phyloP scores from a whole-genome alignment of 306 rosid genomes.

The Phaseolus lunatus region DNA sequence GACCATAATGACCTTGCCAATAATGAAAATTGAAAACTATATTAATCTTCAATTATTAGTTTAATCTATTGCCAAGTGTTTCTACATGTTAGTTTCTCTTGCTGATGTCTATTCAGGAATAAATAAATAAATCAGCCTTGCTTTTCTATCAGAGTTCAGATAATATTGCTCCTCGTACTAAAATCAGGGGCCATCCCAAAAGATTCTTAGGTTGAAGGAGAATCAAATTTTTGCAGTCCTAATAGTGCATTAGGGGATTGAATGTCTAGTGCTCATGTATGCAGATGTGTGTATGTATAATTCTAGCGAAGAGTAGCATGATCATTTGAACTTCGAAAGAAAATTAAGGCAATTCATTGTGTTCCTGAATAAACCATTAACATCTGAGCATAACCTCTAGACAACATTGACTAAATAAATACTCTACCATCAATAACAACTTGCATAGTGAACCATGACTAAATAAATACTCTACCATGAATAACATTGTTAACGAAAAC shows the following conservation, averaged over 20 bases:
- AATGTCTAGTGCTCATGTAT: not conserved
- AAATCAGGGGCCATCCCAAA: conserved; percentile 7
- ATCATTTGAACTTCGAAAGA: not conserved
- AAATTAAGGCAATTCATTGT: conserved; percentile 6
- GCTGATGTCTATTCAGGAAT: not conserved
- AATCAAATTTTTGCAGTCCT: conserved; percentile 15
- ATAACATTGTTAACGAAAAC: conserved; percentile 10
- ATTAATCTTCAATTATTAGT: not conserved
- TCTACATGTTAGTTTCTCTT: not conserved
- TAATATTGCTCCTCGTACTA: conserved; percentile 13
- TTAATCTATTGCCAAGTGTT: not conserved
- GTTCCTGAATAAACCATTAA: conserved; percentile 25
- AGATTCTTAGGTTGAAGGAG: conserved; percentile 5
- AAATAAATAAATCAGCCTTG: not conserved
- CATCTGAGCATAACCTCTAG: conserved; percentile 1
- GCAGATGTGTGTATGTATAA: not conserved
- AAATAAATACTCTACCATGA: conserved; percentile 27
- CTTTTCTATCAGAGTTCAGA: not conserved
- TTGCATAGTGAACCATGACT: conserved; percentile 28
- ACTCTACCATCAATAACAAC: conserved; percentile 27
- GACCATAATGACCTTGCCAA: not conserved
- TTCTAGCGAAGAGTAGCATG: conserved; percentile 18
- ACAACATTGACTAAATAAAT: conserved; percentile 30
- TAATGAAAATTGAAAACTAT: not conserved
- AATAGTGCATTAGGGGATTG: not conserved